Conservation (phyloP, 352 stramenopile genomes). For the Halophytophthora polymorphica region DNA sequence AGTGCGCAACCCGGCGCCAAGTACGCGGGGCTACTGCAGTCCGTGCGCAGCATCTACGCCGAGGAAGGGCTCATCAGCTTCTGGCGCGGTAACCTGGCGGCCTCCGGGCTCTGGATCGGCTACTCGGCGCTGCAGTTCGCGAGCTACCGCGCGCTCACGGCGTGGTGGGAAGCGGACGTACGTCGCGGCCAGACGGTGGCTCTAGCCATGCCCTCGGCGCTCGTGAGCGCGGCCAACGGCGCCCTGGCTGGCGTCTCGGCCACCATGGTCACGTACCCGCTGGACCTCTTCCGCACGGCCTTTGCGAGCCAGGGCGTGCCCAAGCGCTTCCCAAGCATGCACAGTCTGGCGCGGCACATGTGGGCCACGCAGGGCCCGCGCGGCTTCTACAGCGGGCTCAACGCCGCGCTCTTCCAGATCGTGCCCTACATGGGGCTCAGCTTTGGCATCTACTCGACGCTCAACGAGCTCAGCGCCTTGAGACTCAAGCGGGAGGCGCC, state of each 20-base stretch:
- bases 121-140: constrained; percentile 82
- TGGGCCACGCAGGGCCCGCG: constrained; percentile 63
- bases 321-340: constrained; percentile 78
- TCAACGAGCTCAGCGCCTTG: constrained; percentile 35
- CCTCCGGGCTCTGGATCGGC: constrained; percentile 74
- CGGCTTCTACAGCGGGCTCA: constrained; percentile 90
- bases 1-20: constrained; percentile 23
- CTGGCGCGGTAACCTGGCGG: constrained; percentile 80
- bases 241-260: constrained; percentile 84
- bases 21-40: constrained; percentile 53
- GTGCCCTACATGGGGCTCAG: constrained; percentile 95
- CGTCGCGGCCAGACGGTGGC: background rate
- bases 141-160: constrained; percentile 50
- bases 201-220: background rate
- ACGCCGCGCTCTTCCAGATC: constrained; percentile 89
- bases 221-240: constrained; percentile 77
- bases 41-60: constrained; percentile 62
- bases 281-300: constrained; percentile 93
- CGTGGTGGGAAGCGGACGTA: constrained; percentile 30
- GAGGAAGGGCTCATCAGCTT: constrained; percentile 82
- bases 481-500: constrained; percentile 4
- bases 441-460: constrained; percentile 90
- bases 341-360: constrained; percentile 67
- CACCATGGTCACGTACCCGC: constrained; percentile 91
- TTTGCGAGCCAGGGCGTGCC: constrained; percentile 90